Conservation (phyloP, 129 eudicot species). For the carrot (Daucus carota) region DH1_v3.0 NC_030382.2:56365501-56366000, state of each 20-base stretch:
- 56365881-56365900: not conserved
- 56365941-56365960: conserved; percentile 60
- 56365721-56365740: not conserved
- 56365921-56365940: conserved; percentile 15
- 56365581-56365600: not conserved
- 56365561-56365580: not conserved
- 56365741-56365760: not conserved
- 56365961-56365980: conserved; percentile 74
- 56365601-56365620: not conserved
- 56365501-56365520: not conserved
- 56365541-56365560: no score
- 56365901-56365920: not conserved
- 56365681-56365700: not conserved
- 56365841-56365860: conserved; percentile 98
- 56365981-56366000: conserved; percentile 76
- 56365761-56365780: not conserved
- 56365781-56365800: not conserved
- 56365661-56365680: not conserved
- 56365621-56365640: not conserved
- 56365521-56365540: not conserved
- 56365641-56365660: not conserved
- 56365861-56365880: conserved; percentile 96
- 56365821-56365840: conserved; percentile 92
- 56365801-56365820: conserved; percentile 95
- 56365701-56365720: not conserved